phyloP scores from a whole-genome alignment of 768 basidiomycete genomes.

The Megacollybia marginata region DNA sequence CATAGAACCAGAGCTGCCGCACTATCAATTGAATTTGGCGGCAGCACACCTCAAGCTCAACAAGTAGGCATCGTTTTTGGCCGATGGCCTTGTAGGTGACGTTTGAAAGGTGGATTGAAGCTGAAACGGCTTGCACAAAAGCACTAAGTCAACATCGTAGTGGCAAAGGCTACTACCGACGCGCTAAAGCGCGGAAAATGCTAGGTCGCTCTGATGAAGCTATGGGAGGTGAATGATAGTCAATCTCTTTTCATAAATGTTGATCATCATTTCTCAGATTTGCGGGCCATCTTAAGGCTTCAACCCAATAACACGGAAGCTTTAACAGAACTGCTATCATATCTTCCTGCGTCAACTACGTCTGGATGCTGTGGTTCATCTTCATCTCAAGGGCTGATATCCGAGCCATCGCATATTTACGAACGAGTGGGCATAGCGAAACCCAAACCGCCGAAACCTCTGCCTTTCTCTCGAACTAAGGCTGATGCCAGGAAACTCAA shows the following conservation, averaged over 20 bases:
- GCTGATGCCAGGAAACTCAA: conserved; percentile 49
- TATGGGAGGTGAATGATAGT: conserved; percentile 38
- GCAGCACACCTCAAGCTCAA: conserved; percentile 65
- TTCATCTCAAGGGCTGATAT: conserved; percentile 16
- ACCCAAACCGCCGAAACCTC: conserved; percentile 34
- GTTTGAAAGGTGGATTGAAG: conserved; percentile 54
- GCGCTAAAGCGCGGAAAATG: conserved; percentile 62
- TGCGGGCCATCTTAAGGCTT: conserved; percentile 50
- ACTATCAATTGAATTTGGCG: conserved; percentile 72
- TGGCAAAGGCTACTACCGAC: conserved; percentile 63
- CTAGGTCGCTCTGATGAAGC: conserved; percentile 50
- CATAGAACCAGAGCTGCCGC: conserved; percentile 67
- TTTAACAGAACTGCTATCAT: conserved; percentile 40
- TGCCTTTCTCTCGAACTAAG: conserved; percentile 45
- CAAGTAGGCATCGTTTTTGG: conserved; percentile 39
- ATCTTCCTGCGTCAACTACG: conserved; percentile 18
- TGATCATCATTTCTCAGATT: conserved; percentile 30
- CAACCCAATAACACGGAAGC: conserved; percentile 65
- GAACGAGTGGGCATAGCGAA: conserved; percentile 30
- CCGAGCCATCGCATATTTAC: conserved; percentile 1
- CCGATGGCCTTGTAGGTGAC: conserved; percentile 5
- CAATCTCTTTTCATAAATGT: not conserved
- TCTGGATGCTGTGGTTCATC: conserved; percentile 19
- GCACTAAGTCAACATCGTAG: conserved; percentile 60
- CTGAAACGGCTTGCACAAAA: conserved; percentile 61